These are phyloP conservation scores for Ganoderma boninense DNA, from an alignment of 1,284 basidiomycete species.

Conservation along the genomic window DNA sequence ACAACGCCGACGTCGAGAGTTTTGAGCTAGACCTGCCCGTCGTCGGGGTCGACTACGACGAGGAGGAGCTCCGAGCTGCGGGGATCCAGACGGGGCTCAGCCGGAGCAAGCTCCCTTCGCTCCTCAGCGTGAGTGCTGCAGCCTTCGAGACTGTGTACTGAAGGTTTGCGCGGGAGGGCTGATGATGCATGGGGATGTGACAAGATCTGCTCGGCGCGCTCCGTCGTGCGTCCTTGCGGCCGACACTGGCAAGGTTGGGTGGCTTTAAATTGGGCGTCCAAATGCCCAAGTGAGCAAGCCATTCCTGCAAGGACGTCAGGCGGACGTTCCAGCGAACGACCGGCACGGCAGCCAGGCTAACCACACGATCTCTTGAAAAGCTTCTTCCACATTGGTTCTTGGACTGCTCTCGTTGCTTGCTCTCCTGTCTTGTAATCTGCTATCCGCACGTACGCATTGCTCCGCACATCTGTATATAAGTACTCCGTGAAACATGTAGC, in stretches of 20 bases:
- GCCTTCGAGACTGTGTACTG: neutral
- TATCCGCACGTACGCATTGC: neutral
- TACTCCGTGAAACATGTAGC: conserved; percentile 5
- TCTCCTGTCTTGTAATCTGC: neutral
- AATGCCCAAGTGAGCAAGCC: neutral
- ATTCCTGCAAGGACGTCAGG: neutral
- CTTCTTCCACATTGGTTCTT: neutral
- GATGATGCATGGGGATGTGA: neutral
- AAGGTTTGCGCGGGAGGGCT: neutral
- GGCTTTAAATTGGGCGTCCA: neutral
- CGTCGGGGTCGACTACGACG: conserved; percentile 3
- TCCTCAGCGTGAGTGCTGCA: neutral
- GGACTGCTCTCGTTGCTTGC: neutral
- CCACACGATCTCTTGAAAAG: neutral
- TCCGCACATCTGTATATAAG: neutral
- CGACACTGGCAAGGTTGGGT: neutral
- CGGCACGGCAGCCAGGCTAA: neutral
- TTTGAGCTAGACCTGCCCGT: conserved; percentile 1
- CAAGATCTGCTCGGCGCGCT: conserved; percentile 8
- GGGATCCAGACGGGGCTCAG: neutral
- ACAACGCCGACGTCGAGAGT: neutral
- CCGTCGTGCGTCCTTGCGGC: neutral
- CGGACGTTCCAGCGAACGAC: neutral
- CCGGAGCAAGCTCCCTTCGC: neutral
- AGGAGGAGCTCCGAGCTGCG: neutral